Percentiles rank a stretch among this genome's conserved stretches.
Evolutionary conservation across 495 filamentous ascomycete species (phyloP).

Genomic region (Penicillium tannophilum): DNA sequence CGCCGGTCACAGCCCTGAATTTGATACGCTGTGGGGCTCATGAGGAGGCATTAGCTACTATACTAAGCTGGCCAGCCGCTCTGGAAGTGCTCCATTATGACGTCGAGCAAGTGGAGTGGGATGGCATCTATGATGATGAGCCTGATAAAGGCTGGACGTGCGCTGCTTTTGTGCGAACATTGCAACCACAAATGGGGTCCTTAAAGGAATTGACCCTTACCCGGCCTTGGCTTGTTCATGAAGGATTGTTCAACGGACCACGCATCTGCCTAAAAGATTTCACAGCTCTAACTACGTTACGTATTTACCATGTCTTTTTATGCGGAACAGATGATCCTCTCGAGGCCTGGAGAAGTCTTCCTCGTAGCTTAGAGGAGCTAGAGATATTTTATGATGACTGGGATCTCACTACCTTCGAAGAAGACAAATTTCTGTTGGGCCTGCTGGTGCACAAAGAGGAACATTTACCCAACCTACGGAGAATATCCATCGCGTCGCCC

Average conservation of each 20-base stretch:
- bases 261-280: conserved; percentile 21
- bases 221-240: conserved; percentile 18
- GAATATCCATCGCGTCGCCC: background rate
- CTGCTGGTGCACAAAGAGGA: background rate
- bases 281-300: conserved; percentile 15
- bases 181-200: conserved; percentile 16
- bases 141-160: conserved; percentile 16
- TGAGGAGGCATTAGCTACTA: conserved; percentile 17
- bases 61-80: conserved; percentile 22
- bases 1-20: conserved; percentile 16
- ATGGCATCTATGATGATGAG: conserved; percentile 7
- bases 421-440: background rate
- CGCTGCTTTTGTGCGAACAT: conserved; percentile 24
- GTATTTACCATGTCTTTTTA: conserved; percentile 23
- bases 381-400: conserved; percentile 24
- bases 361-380: conserved; percentile 17
- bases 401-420: conserved; percentile 4
- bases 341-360: conserved; percentile 16
- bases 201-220: conserved; percentile 21
- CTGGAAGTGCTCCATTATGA: conserved; percentile 24
- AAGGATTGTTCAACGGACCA: conserved; percentile 19
- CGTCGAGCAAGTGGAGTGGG: conserved; percentile 22
- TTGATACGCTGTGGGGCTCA: conserved; percentile 23
- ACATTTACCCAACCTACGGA: background rate
- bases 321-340: conserved; percentile 12